Conservation (phyloP, 1,284 basidiomycete genomes). For the Puccinia polysora region DNA sequence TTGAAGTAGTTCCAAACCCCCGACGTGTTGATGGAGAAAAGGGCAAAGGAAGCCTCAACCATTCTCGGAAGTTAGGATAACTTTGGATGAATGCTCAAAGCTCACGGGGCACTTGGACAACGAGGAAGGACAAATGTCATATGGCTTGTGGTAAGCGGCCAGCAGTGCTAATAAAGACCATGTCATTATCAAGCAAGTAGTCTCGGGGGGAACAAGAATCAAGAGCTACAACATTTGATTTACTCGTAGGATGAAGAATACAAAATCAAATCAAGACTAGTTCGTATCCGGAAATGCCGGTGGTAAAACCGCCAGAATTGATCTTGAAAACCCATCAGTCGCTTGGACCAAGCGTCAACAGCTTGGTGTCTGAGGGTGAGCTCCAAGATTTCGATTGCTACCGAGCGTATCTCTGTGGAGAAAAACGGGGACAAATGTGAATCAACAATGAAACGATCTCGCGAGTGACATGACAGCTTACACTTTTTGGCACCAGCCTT, state of each 20-base stretch:
- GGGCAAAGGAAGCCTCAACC: too few relatives aligned
- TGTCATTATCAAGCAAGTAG: too few relatives aligned
- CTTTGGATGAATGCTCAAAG: too few relatives aligned
- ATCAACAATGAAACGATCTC: neutral
- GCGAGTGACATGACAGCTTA: neutral
- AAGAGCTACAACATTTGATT: slow-evolving; percentile 14
- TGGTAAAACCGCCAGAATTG: slow-evolving; percentile 42
- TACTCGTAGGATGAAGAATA: slow-evolving; percentile 11
- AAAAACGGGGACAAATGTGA: neutral
- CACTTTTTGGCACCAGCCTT: slow-evolving; percentile 63
- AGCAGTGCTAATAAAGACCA: too few relatives aligned
- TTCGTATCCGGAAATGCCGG: slow-evolving; percentile 44
- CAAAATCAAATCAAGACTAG: neutral
- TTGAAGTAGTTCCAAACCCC: too few relatives aligned
- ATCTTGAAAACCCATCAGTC: neutral
- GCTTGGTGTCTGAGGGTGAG: too few relatives aligned
- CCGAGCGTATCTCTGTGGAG: slow-evolving; percentile 43
- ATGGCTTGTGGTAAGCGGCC: too few relatives aligned
- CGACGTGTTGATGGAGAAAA: too few relatives aligned
- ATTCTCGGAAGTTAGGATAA: too few relatives aligned
- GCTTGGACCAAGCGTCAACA: neutral
- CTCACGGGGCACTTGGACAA: too few relatives aligned
- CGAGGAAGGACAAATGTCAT: too few relatives aligned
- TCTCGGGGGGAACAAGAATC: too few relatives aligned
- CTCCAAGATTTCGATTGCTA: slow-evolving; percentile 9